Base-by-base conservation (phyloP, 345 rosid species). In the Camelina laxa region DNA sequence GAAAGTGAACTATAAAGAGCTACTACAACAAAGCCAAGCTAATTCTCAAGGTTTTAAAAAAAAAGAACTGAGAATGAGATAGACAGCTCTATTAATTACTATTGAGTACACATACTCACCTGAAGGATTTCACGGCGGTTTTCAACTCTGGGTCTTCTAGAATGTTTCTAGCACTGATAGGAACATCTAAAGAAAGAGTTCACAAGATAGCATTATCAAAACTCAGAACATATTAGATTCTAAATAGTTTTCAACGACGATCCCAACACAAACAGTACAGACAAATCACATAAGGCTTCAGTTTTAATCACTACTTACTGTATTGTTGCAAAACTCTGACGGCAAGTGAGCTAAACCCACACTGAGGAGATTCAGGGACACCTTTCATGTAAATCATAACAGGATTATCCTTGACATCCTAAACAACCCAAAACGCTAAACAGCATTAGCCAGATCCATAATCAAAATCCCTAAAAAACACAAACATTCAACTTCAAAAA, bases 321-420 rank as follows among this genome's bases (percentile, higher is more conserved):
- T 95, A 90, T 4, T 86, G 91, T 20, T 85, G 84, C 79, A 95
- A 73, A 6, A 92, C 92, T 75, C 91, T 86, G 5, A 92, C 94
- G n/a, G 99, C 99, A 50, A 90, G 80, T 2, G 98, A 85, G 79
- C 99, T 95, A 82, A 92, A 95, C 60, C 98, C 98, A 80, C 97
- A 95, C 74, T 88, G 98, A 79, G 96, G 99, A 80, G 77, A 56
- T 54, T 92, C 98, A 53, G 98, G 98, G 41, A 88, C 86, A 67
- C 98, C 99, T 84, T 95, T 92, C 97, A 92, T 95, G 84, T 89
- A 95, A 33, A 95, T 78, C 94, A 95, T 89, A 59, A 92, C 91
- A 17, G 97, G 98, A 41, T 95, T 87, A n/a, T 86, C 89, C 81
- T 80, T 89, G 58, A 95, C 94, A 88, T 95, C 99, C 98, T 95